Base-by-base conservation (phyloP, 2,329 filamentous ascomycete species). In the Clonostachys chloroleuca region DNA sequence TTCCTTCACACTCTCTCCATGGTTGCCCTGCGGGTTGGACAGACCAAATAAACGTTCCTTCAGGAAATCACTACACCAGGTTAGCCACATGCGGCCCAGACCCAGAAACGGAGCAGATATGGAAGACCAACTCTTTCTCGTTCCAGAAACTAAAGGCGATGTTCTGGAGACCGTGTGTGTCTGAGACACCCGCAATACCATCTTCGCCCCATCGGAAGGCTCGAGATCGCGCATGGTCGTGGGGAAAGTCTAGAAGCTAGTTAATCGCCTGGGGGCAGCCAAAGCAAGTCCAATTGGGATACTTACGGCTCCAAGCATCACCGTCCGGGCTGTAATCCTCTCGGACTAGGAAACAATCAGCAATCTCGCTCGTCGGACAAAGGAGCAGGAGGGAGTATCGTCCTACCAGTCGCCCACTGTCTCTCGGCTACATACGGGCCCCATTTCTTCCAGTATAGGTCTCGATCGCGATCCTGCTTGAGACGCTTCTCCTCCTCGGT, bases 371-470 rank as follows among this genome's bases (percentile, higher is more conserved):
- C 35, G 36, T 39, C 44, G 20, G 24, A 24, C 20, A 34, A 43
- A 37, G 16, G 42, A 34, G 36, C 16, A 30, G 10, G 10, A 30
- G 6, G 9, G 24, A 30, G 24, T 9, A 10, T 49, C 50, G 48
- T 59, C 80, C 63, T 72, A 87, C 89, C 91, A 56, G 91, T 96
- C 49, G 92, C 91, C 92, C 92, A 96, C 74, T 96, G 92, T 62
- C 92, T 79, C 74, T 97, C 92, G 47, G 92, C 84, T 58, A 95
- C 86, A 62, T 96, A 97, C 20, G 92, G 86, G 47, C 92, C 92
- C 91, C 92, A 96, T 83, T 87, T 90, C 81, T 97, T 97, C 92
- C 92, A 97, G 74, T 97, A 97, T 67, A 89, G 92, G 54, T 72
- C 80, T 53, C 86, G 85, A 54, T 92, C 82, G 50, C 84, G 82